Evolutionary conservation across 2,329 filamentous ascomycete species (phyloP).

Genomic region (Stagonosporopsis vannaccii): DNA sequence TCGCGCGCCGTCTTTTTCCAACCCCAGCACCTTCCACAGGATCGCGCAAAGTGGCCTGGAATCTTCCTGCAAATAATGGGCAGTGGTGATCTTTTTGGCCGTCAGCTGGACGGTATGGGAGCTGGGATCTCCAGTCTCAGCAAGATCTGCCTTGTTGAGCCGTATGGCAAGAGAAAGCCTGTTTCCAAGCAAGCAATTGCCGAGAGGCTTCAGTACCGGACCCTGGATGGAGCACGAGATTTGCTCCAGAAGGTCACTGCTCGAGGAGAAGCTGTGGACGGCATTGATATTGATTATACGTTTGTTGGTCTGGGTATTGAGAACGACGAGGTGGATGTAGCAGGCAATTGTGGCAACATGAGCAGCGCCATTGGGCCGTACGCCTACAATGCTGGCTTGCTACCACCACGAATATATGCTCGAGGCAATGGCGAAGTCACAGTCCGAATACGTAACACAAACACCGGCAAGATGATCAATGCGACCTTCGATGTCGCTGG

Average conservation of each 20-base stretch:
- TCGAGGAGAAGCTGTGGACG: slow-evolving; percentile 12
- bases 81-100: slow-evolving; percentile 69
- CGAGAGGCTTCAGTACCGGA: neutral
- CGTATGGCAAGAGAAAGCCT: slow-evolving; percentile 11
- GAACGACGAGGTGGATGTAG: slow-evolving; percentile 67
- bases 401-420: slow-evolving; percentile 43
- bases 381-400: slow-evolving; percentile 64
- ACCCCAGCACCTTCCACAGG: slow-evolving; percentile 58
- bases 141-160: slow-evolving; percentile 73
- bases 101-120: slow-evolving; percentile 76
- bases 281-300: slow-evolving; percentile 70
- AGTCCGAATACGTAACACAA: slow-evolving; percentile 73
- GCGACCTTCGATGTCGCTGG: slow-evolving; percentile 63
- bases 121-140: slow-evolving; percentile 73
- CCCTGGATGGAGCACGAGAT: slow-evolving; percentile 12
- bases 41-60: slow-evolving; percentile 56
- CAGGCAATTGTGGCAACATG: slow-evolving; percentile 81
- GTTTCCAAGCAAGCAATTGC: slow-evolving; percentile 20
- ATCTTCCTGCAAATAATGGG: slow-evolving; percentile 68
- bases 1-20: slow-evolving; percentile 71
- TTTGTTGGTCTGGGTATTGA: slow-evolving; percentile 74
- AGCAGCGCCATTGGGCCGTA: slow-evolving; percentile 73
- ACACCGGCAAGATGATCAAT: slow-evolving; percentile 70
- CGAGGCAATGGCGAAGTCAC: slow-evolving; percentile 50
- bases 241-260: slow-evolving; percentile 1